Evolutionary conservation across 192 early-diverging fungal species (phyloP).

Genomic region (Funneliformis geosporum): DNA sequence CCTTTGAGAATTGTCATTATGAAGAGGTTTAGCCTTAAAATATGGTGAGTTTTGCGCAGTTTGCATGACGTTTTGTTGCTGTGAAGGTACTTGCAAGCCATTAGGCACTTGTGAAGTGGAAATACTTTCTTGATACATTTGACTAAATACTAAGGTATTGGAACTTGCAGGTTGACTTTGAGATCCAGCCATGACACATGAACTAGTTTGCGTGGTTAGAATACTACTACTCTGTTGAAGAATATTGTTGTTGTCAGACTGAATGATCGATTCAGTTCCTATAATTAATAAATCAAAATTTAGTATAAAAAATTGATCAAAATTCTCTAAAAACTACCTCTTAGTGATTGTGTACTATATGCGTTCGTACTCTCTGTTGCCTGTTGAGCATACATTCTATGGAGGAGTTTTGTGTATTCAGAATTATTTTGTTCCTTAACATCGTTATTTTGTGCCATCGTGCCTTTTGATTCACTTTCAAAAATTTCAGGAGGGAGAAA

Average conservation of each 20-base stretch:
- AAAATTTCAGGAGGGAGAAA: too few relatives aligned
- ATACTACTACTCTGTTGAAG: not conserved
- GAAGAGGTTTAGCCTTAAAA: not conserved
- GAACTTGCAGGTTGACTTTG: not conserved
- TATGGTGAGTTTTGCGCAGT: not conserved
- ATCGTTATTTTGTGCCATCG: not conserved
- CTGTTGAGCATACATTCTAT: not conserved
- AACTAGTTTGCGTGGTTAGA: not conserved
- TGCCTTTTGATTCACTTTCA: too few relatives aligned
- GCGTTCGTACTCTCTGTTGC: too few relatives aligned
- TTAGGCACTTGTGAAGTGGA: not conserved
- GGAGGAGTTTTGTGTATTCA: not conserved
- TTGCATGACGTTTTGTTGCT: not conserved
- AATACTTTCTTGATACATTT: not conserved
- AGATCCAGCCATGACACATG: not conserved
- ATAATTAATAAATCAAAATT: not conserved
- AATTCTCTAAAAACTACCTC: not conserved
- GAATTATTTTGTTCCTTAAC: not conserved
- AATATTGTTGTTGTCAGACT: not conserved
- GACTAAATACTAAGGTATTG: not conserved
- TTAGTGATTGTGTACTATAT: not conserved
- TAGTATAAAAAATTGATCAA: not conserved
- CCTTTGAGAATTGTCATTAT: too few relatives aligned
- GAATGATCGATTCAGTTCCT: not conserved
- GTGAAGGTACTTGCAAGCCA: too few relatives aligned